Percentiles rank a stretch among this genome's conserved stretches.
phyloP scores from a whole-genome alignment of 371 early-diverging fungal species.

The Mucor sp. region DNA sequence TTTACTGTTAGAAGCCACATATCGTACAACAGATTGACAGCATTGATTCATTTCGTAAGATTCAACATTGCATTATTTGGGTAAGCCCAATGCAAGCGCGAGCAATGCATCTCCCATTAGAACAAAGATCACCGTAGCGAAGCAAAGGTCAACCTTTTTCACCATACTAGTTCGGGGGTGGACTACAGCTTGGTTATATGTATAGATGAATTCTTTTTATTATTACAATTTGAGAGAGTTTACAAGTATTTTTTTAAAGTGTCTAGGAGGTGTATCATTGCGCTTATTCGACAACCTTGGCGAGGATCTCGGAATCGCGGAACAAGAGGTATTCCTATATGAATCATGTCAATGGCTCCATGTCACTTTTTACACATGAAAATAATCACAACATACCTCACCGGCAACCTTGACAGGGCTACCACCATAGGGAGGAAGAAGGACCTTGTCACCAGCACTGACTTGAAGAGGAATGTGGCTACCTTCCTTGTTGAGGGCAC shows the following conservation, averaged over 20 bases:
- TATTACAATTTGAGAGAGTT: conserved; percentile 2
- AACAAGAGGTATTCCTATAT: conserved; percentile 72
- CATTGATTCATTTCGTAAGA: too few relatives aligned
- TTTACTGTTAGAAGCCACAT: too few relatives aligned
- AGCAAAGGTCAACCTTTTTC: too few relatives aligned
- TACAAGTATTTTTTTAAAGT: neutral
- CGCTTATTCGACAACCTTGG: conserved; percentile 72
- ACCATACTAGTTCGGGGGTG: too few relatives aligned
- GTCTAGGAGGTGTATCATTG: neutral
- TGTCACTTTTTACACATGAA: neutral
- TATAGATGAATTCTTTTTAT: neutral
- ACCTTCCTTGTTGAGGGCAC: conserved; percentile 87
- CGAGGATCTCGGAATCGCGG: conserved; percentile 93
- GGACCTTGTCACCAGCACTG: conserved; percentile 91
- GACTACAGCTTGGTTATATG: neutral
- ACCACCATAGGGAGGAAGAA: conserved; percentile 96
- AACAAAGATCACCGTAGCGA: too few relatives aligned
- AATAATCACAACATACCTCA: conserved; percentile 58
- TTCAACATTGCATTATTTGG: too few relatives aligned
- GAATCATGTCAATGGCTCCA: neutral
- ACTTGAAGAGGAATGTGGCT: conserved; percentile 79
- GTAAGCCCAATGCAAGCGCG: too few relatives aligned
- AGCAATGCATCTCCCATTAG: too few relatives aligned
- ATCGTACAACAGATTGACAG: too few relatives aligned
- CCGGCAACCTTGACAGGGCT: conserved; percentile 86